phyloP scores from a whole-genome alignment of 805 yeast species.

The Cyberlindnera nakhonratchasimensis region DNA sequence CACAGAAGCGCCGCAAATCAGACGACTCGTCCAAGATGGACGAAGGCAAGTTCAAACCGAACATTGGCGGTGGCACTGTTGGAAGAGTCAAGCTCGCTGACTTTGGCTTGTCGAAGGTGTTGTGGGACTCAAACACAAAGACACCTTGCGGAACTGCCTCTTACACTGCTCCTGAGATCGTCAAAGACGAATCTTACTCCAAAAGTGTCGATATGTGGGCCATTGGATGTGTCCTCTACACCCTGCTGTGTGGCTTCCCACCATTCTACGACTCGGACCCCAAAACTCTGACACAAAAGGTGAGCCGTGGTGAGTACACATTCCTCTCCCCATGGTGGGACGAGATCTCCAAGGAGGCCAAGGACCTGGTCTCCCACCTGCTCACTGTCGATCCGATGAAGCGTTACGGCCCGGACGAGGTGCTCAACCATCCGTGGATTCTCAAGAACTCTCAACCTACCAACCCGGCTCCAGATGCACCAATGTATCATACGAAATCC shows the following conservation, averaged over 20 bases:
- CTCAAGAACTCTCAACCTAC: conserved; percentile 39
- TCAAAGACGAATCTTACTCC: conserved; percentile 54
- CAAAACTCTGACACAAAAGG: conserved; percentile 70
- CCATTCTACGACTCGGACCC: conserved; percentile 84
- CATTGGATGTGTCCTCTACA: conserved; percentile 65
- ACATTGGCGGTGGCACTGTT: conserved; percentile 60
- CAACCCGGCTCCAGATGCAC: conserved; percentile 49
- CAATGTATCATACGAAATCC: conserved; percentile 24
- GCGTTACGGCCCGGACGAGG: conserved; percentile 76
- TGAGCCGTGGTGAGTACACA: conserved; percentile 65
- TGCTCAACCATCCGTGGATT: conserved; percentile 78
- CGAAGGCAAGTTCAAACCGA: conserved; percentile 53
- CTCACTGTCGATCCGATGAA: conserved; percentile 75
- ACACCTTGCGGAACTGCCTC: conserved; percentile 80
- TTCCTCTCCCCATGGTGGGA: conserved; percentile 88
- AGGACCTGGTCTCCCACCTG: conserved; percentile 76
- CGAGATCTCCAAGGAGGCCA: conserved; percentile 82
- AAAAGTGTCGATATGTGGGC: conserved; percentile 75
- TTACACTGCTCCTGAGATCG: conserved; percentile 72
- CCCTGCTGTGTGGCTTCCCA: conserved; percentile 75
- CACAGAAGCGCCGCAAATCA: conserved; percentile 35
- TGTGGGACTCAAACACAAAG: conserved; percentile 48
- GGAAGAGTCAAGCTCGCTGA: conserved; percentile 66
- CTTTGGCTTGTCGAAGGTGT: conserved; percentile 63
- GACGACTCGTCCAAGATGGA: conserved; percentile 57